Evolutionary conservation across 306 rosid species (phyloP).

Genomic region (Quillaja saponaria): DNA sequence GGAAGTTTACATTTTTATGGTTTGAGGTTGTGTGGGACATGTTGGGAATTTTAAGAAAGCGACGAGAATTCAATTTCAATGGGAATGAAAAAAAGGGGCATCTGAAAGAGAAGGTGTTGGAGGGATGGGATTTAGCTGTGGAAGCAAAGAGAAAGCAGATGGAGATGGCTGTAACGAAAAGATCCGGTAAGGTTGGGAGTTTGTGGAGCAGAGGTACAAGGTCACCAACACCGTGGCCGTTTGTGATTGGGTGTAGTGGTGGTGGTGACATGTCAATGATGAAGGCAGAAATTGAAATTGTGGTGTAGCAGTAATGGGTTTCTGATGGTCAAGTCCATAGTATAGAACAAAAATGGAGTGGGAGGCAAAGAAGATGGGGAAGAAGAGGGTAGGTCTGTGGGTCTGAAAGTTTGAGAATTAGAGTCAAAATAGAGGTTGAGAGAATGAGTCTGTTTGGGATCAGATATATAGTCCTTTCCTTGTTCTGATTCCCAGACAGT

Average conservation of each 20-base stretch:
- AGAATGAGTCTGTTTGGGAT: no score
- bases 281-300: conserved; percentile 11
- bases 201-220: conserved; percentile 14
- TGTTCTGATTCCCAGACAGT: no score
- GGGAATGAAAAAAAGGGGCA: conserved; percentile 46
- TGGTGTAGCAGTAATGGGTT: neutral
- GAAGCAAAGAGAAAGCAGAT: conserved; percentile 65
- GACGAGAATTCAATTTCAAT: conserved; percentile 49
- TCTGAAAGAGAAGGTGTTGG: conserved; percentile 20
- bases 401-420: no score
- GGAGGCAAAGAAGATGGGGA: no score
- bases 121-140: conserved; percentile 30
- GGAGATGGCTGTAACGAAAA: conserved; percentile 64
- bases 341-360: no score
- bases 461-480: no score
- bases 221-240: conserved; percentile 28
- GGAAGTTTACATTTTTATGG: conserved; percentile 7
- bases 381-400: no score
- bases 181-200: conserved; percentile 53
- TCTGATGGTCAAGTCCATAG: conserved; percentile 36
- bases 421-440: no score
- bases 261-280: conserved; percentile 49
- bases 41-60: conserved; percentile 58
- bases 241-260: conserved; percentile 42
- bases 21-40: conserved; percentile 51